Evolutionary conservation across 176 grass and related monocot species (phyloP), one percentile per base, ranked within the genome.

Genomic region (Rhynchospora pubera): DNA sequence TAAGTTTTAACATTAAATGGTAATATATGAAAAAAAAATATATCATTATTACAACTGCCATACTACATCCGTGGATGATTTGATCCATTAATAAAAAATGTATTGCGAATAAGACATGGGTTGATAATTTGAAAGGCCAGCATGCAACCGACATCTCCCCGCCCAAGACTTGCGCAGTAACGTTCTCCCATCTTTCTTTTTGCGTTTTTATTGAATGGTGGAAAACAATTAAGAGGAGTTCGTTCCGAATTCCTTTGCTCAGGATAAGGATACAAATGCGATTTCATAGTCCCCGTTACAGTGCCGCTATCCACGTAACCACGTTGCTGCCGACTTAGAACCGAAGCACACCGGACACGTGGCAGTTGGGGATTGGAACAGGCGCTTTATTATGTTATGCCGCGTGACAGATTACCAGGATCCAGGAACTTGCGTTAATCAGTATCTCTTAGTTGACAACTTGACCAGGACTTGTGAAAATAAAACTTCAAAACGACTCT

Each of bases 141-240:
- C 78, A 39, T 80, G 78, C 57, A 60, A 81, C 78, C 78, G 78
- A 62, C 78, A 81, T 81, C 44, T 80, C 18, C 18, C 78, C 77
- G 3, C 78, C 78, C 55, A 21, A 63, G 34, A 62, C 57, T 80
- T 3, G 7, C 19, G 28, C 19, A 19, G 44, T 48, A 72, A 45
- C 48, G 9, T 21, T 77, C 50, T 15, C 74, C 4, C 74, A 21
- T 46, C 19, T 44, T 19, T 69, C 34, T 70, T 70, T n/a, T 10
- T 70, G 42, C 66, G 16, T 46, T 70, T 44, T 39, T 39, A 39
- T 39, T 39, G 11, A 66, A 66, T 15, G 63, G 24, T 66, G 63
- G 65, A 67, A 42, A 42, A 14, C 32, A 10, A 47, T 71, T 71
- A 71, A 71, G 22, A 24, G 9, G 10, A 64, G 4, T 18, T 60